A percentile compares a stretch with the other conserved stretches of the same genome.
phyloP scores from a whole-genome alignment of 768 basidiomycete species.

The Hericium alpestre region DNA sequence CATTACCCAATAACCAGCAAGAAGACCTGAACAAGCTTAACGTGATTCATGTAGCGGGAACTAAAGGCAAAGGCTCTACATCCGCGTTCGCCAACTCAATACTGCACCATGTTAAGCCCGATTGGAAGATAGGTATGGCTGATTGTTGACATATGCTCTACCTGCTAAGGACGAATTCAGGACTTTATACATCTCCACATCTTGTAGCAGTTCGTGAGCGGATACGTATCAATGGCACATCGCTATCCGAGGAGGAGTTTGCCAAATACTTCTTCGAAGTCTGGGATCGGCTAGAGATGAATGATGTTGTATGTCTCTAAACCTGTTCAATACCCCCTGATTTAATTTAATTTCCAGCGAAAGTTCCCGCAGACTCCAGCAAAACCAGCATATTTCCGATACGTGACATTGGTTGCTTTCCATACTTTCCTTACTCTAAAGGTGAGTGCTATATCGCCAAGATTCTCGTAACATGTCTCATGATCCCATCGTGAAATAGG shows the following conservation, averaged over 20 bases:
- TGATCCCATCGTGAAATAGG: slow-evolving; percentile 21
- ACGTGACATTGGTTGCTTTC: slow-evolving; percentile 84
- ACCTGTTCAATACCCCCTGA: background rate
- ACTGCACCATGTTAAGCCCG: slow-evolving; percentile 60
- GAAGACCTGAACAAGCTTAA: slow-evolving; percentile 79
- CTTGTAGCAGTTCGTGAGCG: slow-evolving; percentile 92
- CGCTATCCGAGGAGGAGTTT: slow-evolving; percentile 82
- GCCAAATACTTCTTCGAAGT: slow-evolving; percentile 91
- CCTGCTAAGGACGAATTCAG: slow-evolving; percentile 27
- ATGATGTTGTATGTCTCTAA: slow-evolving; percentile 40
- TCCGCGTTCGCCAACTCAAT: slow-evolving; percentile 88
- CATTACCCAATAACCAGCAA: slow-evolving; percentile 35
- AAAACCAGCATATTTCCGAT: slow-evolving; percentile 92
- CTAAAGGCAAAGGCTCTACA: slow-evolving; percentile 97
- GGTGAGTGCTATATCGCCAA: slow-evolving; percentile 20
- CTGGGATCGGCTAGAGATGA: slow-evolving; percentile 72
- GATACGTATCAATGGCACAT: slow-evolving; percentile 85
- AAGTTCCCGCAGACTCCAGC: slow-evolving; percentile 38
- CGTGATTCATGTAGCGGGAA: slow-evolving; percentile 93
- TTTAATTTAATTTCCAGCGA: slow-evolving; percentile 24
- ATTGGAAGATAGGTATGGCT: slow-evolving; percentile 69
- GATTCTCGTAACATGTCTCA: background rate
- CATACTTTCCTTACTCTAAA: slow-evolving; percentile 76
- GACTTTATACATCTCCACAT: slow-evolving; percentile 94
- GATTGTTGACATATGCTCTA: background rate